Evolutionary conservation across 306 rosid genomes (phyloP).

Genomic region (Cucumis sativus): DNA sequence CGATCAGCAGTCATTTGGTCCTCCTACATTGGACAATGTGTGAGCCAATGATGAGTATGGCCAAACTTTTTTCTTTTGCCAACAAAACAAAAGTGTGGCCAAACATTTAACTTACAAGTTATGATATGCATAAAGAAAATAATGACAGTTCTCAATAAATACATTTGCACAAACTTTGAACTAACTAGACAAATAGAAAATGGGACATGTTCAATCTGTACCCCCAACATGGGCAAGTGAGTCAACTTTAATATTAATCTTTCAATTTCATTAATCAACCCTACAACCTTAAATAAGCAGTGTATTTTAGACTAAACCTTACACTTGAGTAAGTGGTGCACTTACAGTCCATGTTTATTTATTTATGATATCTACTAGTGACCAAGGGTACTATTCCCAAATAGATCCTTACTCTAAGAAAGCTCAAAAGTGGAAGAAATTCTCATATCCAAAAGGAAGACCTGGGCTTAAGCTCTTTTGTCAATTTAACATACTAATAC

Average conservation of each 20-base stretch:
- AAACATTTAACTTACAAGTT: neutral
- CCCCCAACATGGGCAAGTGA: neutral
- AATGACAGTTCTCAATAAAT: neutral
- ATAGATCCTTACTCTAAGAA: neutral
- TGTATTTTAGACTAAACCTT: neutral
- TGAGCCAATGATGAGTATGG: neutral
- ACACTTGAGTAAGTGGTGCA: neutral
- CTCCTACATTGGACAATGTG: slow-evolving; percentile 40
- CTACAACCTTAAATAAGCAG: neutral
- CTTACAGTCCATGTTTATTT: neutral
- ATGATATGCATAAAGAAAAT: neutral
- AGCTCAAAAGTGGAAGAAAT: neutral
- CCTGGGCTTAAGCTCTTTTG: neutral
- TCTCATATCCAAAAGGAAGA: neutral
- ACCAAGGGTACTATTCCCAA: neutral
- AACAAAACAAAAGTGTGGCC: neutral
- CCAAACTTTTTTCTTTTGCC: neutral
- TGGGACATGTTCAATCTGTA: neutral
- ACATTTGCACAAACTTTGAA: neutral
- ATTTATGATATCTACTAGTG: neutral
- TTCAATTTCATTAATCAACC: neutral
- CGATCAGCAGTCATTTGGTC: slow-evolving; percentile 81
- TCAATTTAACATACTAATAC: neutral
- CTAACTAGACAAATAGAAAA: neutral
- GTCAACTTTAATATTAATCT: neutral